Base-by-base conservation (phyloP, 2,329 filamentous ascomycete species). In the Fusarium sarcochroum region DNA sequence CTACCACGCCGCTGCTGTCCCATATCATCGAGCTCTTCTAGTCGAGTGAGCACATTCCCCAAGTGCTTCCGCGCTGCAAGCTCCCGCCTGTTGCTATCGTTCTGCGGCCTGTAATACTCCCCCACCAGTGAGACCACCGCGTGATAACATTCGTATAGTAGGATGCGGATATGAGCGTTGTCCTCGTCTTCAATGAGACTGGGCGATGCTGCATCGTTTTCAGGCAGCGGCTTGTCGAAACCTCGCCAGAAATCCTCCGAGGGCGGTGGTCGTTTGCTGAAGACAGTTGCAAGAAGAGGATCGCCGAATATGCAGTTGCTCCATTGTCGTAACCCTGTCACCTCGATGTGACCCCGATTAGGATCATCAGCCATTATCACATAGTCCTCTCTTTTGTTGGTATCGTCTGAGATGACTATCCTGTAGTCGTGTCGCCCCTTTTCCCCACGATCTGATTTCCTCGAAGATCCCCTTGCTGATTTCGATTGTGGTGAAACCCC, bases 141-240 rank as follows among this genome's bases (percentile, higher is more conserved):
- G 65, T 89, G 86, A 72, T 88, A 89, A 70, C 85, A 87, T 64
- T 85, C 82, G 76, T 90, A 90, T 5, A 90, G 75, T 3, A 89
- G 75, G 8, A 87, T 70, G 13, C 87, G 81, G 4, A 82, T 76
- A n/a, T 77, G 70, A 1, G 80, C 81, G 58, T 81, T 81, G n/a
- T 78, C 76, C 20, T 73, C 71, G 60, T 84, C 82, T 44, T 86
- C 81, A 44, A 86, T 76, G 3, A 83, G 63, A 34, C 41, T 74
- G 42, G 66, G 58, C 15, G 20, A 44, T 6, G 34, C 11, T 5
- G 40, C 47, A n/a, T 68, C 46, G 14, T 68, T 58, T n/a, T 67
- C 59, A 23, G 53, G 30, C 2, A 70, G 35, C 13, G 55, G 59
- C 18, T 70, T 73, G 32, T 77, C 75, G 69, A 86, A 88, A 1